A percentile compares a stretch with the other conserved stretches of the same genome.
Conservation (phyloP, 2,329 filamentous ascomycete genomes). For the Keithomyces neogunnii region DNA sequence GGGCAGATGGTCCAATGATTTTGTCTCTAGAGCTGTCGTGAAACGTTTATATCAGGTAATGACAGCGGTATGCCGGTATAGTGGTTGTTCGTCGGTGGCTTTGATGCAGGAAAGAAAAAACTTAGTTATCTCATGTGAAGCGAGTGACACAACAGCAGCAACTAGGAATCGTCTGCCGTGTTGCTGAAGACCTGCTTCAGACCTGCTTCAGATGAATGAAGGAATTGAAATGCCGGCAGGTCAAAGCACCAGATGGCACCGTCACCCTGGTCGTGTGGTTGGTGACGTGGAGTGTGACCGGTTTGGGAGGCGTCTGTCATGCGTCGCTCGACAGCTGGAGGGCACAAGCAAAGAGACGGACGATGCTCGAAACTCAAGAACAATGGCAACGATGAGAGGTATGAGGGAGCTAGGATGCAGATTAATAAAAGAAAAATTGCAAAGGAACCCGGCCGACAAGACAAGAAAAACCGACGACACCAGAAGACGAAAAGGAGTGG, state of each 20-base stretch:
- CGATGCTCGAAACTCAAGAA: neutral
- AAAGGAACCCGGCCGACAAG: neutral
- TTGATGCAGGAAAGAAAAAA: neutral
- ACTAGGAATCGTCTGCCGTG: neutral
- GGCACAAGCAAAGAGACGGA: neutral
- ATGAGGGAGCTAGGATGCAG: conserved; percentile 4
- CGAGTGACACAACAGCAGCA: neutral
- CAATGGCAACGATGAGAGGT: neutral
- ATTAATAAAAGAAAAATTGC: neutral
- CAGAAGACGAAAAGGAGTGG: conserved; percentile 3
- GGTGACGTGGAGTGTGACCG: neutral
- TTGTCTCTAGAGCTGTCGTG: neutral
- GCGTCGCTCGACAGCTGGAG: neutral
- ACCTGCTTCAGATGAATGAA: neutral
- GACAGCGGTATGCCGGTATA: neutral
- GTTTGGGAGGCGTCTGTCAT: conserved; percentile 1
- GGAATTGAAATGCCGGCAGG: neutral
- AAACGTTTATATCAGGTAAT: neutral
- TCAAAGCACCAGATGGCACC: neutral
- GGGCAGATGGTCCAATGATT: neutral
- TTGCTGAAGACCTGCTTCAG: conserved; percentile 8
- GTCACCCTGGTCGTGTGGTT: neutral
- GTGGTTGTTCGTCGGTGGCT: neutral
- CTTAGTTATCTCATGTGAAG: neutral
- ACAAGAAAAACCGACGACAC: conserved; percentile 2